Base-by-base conservation (phyloP, 352 stramenopile species). In the Globisporangium alternatum region DNA sequence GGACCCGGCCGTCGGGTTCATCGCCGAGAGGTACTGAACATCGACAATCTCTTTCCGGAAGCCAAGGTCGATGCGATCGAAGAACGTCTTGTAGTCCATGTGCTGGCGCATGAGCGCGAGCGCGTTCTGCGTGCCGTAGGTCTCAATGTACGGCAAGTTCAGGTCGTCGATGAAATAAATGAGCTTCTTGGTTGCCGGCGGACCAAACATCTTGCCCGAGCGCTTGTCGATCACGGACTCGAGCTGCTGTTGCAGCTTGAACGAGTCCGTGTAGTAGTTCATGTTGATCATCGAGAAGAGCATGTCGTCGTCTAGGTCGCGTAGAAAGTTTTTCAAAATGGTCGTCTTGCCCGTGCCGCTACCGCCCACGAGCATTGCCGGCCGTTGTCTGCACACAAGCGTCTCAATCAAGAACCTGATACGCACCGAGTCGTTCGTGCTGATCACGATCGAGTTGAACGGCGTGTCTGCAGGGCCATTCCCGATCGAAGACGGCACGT, bases 161-260 rank as follows among this genome's bases (percentile, higher is more conserved):
- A 99, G 81, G 62, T 99, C 96, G 62, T 99, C 96, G 67, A 99
- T 97, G 65, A 99, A 98, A 67, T 98, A 98, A 39, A 98, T 95
- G 35, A 99, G 83, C 63, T 95, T 94, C 76, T 98, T 98, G 31
- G 91, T 97, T 19, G 96, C 95, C 2, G 96, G 95, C 2, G 96
- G 96, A 8, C 96, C 96, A 65, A 98, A 99, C 73, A 97, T 97
- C 30, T 94, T 83, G 0, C 96, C 96, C 2, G 92, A 98, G 37
- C 96, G 88, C 75, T 98, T 98, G 70, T 99, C 96, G 65, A 99
- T 98, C 39, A 98, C 94, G 0, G 96, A 93, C 70, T 99, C 96
- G 25, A 99, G 75, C 64, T 99, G 96, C 62, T 97, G 87, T 66
- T 98, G 94, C 8, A 98, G 71, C 52, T 96, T 97, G 70, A 89